Conservation (phyloP, 352 stramenopile species). For the Globisporangium spinosum region DNA sequence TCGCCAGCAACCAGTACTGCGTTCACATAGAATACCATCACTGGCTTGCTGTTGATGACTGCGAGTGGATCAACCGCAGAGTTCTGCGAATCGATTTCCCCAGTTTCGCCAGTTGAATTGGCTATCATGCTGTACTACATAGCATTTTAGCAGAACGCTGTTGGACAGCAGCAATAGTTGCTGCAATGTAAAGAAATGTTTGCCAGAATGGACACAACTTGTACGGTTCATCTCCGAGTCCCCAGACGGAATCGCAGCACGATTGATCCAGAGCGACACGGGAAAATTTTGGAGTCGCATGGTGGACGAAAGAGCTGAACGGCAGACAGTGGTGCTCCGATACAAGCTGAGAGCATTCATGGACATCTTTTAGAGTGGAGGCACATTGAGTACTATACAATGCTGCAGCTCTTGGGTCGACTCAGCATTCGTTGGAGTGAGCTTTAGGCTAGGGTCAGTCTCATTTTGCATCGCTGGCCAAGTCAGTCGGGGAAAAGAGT, state of each 20-base stretch:
- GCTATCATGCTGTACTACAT: background rate
- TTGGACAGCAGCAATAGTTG: background rate
- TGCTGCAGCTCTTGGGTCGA: background rate
- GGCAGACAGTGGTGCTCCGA: background rate
- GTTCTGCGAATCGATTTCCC: background rate
- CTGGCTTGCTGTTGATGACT: background rate
- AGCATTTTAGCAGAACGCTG: background rate
- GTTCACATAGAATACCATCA: background rate
- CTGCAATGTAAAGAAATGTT: background rate
- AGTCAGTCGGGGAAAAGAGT: background rate
- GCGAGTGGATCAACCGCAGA: background rate
- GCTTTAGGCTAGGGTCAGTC: background rate
- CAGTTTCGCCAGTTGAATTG: background rate
- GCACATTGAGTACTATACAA: background rate
- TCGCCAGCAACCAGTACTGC: background rate
- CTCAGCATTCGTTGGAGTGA: background rate
- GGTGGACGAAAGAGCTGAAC: background rate
- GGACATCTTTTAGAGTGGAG: background rate
- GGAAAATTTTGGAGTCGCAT: background rate
- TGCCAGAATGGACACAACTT: conserved; percentile 2
- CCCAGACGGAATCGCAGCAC: conserved; percentile 6
- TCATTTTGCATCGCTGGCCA: background rate
- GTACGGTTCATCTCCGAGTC: background rate
- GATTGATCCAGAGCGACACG: background rate
- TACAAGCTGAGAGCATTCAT: background rate